Conservation (phyloP, 306 rosid genomes). For the Adenanthera pavonina region DNA sequence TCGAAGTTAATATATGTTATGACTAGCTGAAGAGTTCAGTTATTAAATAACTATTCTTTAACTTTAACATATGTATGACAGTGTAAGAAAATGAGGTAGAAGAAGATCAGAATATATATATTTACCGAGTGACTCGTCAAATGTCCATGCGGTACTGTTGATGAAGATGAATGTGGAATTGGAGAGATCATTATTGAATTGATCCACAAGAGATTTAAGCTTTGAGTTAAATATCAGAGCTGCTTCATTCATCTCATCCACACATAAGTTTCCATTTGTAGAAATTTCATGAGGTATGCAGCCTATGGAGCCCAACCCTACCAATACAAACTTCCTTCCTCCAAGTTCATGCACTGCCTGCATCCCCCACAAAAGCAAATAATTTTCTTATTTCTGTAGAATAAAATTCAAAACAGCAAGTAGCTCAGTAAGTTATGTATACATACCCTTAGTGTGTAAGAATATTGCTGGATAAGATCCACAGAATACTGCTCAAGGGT, state of each 20-base stretch:
- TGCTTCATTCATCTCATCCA: slow-evolving; percentile 37
- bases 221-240: slow-evolving; percentile 36
- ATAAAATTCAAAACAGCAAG: too few species aligned
- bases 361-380: neutral
- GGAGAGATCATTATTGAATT: slow-evolving; percentile 24
- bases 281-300: neutral
- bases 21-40: too few species aligned
- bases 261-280: slow-evolving; percentile 31
- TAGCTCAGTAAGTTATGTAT: neutral
- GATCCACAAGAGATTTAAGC: slow-evolving; percentile 40
- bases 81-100: neutral
- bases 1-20: too few species aligned
- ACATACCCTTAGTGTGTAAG: slow-evolving; percentile 44
- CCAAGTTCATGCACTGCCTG: neutral
- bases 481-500: slow-evolving; percentile 40
- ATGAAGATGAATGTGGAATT: slow-evolving; percentile 38
- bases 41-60: too few species aligned
- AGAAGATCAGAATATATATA: neutral
- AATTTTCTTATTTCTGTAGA: too few species aligned
- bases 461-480: slow-evolving; percentile 40
- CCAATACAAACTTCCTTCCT: neutral
- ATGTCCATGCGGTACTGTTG: slow-evolving; percentile 6
- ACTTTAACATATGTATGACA: too few species aligned
- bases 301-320: neutral
- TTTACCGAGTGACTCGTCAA: slow-evolving; percentile 8